Conservation (phyloP, 2,329 filamentous ascomycete genomes). For the Colletotrichum siamense region DNA sequence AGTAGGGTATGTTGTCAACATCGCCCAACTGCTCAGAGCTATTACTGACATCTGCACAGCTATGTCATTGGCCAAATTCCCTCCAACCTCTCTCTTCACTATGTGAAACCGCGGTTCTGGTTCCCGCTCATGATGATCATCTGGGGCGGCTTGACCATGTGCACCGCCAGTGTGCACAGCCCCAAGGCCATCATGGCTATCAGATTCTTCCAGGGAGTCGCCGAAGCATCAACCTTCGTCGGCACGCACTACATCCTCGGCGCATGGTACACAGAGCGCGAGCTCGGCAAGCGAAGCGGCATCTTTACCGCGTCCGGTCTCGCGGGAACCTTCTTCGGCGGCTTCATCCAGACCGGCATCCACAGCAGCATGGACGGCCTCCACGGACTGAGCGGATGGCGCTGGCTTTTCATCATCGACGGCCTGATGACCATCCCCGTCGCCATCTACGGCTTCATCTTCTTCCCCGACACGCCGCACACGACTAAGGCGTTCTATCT, state of each 20-base stretch:
- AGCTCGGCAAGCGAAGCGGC: constrained; percentile 67
- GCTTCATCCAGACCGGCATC: constrained; percentile 65
- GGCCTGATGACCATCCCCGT: constrained; percentile 58
- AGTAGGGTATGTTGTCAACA: constrained; percentile 36
- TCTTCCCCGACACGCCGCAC: constrained; percentile 55
- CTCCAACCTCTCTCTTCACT: constrained; percentile 66
- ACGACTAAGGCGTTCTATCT: constrained; percentile 41
- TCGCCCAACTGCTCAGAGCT: fast-evolving
- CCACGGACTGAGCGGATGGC: constrained; percentile 31
- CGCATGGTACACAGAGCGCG: constrained; percentile 65
- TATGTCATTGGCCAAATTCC: constrained; percentile 65
- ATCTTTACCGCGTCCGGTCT: constrained; percentile 68
- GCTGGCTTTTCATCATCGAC: constrained; percentile 41
- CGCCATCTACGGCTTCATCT: constrained; percentile 54
- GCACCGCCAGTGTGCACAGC: constrained; percentile 56
- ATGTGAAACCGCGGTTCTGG: constrained; percentile 67
- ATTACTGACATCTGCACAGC: not conserved
- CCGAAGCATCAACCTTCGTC: constrained; percentile 45
- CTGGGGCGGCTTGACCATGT: constrained; percentile 70
- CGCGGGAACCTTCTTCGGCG: constrained; percentile 64
- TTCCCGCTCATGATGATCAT: constrained; percentile 68
- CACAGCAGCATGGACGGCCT: constrained; percentile 49
- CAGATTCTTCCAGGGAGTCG: constrained; percentile 44
- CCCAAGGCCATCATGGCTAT: constrained; percentile 60
- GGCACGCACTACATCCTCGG: constrained; percentile 49